These are phyloP conservation scores for Bidens hawaiensis DNA, from an alignment of 140 eudicot species.

Conservation along the genomic window DNA sequence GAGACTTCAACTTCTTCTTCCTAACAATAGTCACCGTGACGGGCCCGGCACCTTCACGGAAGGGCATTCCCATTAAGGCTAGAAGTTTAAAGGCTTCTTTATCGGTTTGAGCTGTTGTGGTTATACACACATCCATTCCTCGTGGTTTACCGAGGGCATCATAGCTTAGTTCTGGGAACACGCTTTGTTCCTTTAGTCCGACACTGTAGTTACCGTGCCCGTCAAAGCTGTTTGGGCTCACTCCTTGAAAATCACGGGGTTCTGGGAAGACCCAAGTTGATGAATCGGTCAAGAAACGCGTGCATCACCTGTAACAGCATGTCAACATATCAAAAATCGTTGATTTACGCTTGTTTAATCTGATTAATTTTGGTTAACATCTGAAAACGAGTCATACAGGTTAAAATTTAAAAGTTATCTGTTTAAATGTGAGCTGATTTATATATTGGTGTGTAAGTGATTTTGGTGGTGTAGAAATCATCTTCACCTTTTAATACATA, in stretches of 20 bases:
- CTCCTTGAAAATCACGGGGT: slow-evolving; percentile 91
- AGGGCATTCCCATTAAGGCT: slow-evolving; percentile 96
- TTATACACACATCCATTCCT: slow-evolving; percentile 91
- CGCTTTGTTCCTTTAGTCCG: slow-evolving; percentile 75
- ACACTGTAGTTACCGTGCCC: slow-evolving; percentile 91
- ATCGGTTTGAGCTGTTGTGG: slow-evolving; percentile 82
- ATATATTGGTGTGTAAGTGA: not conserved
- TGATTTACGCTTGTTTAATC: not conserved
- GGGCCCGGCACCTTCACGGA: slow-evolving; percentile 71
- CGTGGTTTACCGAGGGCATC: slow-evolving; percentile 74
- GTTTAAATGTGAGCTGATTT: not conserved
- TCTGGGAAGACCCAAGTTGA: slow-evolving; percentile 89
- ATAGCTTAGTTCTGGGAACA: slow-evolving; percentile 79
- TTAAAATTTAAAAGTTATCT: not conserved
- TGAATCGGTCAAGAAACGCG: slow-evolving; percentile 80
- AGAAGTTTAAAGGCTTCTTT: slow-evolving; percentile 74
- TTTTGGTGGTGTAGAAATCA: not conserved
- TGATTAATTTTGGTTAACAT: not conserved
- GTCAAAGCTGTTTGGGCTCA: slow-evolving; percentile 88
- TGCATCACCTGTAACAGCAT: slow-evolving; percentile 64
- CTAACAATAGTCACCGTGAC: slow-evolving; percentile 15
- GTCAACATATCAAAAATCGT: too few species aligned
- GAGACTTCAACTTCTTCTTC: slow-evolving; percentile 77
- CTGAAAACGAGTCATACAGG: not conserved
- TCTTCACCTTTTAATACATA: not conserved